Evolutionary conservation across 2,329 filamentous ascomycete genomes (phyloP).

Genomic region (Fusarium sp.): DNA sequence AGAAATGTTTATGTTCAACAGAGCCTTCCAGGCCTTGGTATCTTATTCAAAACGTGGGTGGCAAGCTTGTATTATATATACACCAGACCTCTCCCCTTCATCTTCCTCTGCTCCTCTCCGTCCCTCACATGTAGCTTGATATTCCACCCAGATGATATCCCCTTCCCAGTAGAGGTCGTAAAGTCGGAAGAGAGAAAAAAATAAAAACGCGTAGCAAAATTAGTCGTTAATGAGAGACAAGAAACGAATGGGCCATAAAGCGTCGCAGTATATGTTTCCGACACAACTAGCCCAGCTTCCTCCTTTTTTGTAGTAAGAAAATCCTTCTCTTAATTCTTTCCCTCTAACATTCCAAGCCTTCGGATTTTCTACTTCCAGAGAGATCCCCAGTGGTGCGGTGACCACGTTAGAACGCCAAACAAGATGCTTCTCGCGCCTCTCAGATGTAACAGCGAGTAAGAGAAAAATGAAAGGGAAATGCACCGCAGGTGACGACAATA

Average conservation of each 20-base stretch:
- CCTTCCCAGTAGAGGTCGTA: constrained; percentile 38
- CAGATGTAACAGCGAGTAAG: constrained; percentile 25
- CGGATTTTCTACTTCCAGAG: constrained; percentile 40
- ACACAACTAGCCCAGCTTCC: constrained; percentile 35
- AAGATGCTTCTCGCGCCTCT: constrained; percentile 45
- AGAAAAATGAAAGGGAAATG: constrained; percentile 26
- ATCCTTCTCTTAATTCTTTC: constrained; percentile 24
- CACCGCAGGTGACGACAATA: constrained; percentile 24
- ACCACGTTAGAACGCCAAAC: constrained; percentile 50
- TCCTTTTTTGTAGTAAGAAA: constrained; percentile 24
- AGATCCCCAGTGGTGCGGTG: constrained; percentile 43
- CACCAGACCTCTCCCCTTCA: constrained; percentile 19
- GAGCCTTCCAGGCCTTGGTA: constrained; percentile 33
- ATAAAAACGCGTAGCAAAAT: constrained; percentile 21
- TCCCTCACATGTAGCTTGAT: constrained; percentile 15
- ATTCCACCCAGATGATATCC: constrained; percentile 25
- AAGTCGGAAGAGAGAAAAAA: constrained; percentile 24
- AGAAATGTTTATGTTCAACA: constrained; percentile 9
- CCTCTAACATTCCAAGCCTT: constrained; percentile 32
- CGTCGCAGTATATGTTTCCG: constrained; percentile 37
- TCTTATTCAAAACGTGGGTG: constrained; percentile 42
- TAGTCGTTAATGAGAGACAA: constrained; percentile 41
- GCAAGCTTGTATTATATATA: constrained; percentile 45
- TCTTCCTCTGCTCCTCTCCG: background rate
- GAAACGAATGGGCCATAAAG: constrained; percentile 43